Evolutionary conservation across 2,329 filamentous ascomycete species (phyloP).

Genomic region (Claviceps capensis): DNA sequence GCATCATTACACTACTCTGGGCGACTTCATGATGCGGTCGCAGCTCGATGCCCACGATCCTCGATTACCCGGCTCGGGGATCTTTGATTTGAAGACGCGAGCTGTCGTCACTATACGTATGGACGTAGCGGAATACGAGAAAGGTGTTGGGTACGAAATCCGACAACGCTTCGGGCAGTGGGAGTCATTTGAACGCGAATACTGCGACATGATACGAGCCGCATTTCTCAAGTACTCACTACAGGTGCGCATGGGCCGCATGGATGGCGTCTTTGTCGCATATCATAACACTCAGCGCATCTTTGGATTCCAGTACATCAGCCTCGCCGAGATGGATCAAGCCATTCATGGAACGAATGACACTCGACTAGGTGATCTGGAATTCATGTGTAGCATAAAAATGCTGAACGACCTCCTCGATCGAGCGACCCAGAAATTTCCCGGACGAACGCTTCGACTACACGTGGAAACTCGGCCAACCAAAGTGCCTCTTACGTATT

Average conservation of each 20-base stretch:
- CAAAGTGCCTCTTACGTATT: constrained; percentile 58
- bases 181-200: constrained; percentile 91
- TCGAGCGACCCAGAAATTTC: constrained; percentile 60
- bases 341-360: constrained; percentile 69
- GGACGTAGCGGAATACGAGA: constrained; percentile 58
- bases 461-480: constrained; percentile 64
- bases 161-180: constrained; percentile 59
- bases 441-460: constrained; percentile 60
- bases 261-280: constrained; percentile 97
- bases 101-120: constrained; percentile 87
- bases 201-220: constrained; percentile 89
- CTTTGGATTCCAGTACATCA: constrained; percentile 94
- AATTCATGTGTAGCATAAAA: constrained; percentile 71
- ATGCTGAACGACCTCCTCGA: constrained; percentile 71
- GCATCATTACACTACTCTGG: constrained; percentile 77
- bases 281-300: constrained; percentile 92
- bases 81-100: constrained; percentile 93
- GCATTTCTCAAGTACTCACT: constrained; percentile 95
- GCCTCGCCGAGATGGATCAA: constrained; percentile 74
- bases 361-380: constrained; percentile 56
- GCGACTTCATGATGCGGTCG: constrained; percentile 86
- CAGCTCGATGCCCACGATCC: constrained; percentile 85
- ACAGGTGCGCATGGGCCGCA: constrained; percentile 90
- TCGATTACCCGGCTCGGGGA: constrained; percentile 75
- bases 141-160: constrained; percentile 79